Percentiles rank a stretch among this genome's conserved stretches.
Conservation (phyloP, 352 stramenopile species). For the Phytophthora rubi region DNA sequence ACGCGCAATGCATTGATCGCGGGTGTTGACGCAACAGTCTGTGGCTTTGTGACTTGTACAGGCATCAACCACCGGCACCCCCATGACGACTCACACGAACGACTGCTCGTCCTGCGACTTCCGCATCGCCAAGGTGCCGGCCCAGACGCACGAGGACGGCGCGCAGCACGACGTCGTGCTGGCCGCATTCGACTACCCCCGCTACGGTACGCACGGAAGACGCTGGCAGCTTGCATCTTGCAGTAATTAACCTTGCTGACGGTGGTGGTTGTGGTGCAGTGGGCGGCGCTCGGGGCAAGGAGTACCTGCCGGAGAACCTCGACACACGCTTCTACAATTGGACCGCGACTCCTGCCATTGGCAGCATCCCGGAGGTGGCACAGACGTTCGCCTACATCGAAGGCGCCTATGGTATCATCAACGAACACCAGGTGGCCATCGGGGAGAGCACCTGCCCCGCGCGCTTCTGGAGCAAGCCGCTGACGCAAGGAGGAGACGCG, state of each 20-base stretch:
- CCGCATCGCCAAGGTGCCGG: conserved; percentile 79
- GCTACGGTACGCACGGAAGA: conserved; percentile 55
- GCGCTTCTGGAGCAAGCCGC: conserved; percentile 64
- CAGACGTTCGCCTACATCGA: conserved; percentile 84
- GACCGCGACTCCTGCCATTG: conserved; percentile 62
- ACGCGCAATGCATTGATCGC: not conserved
- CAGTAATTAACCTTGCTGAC: not conserved
- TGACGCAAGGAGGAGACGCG: conserved; percentile 78
- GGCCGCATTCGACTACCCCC: conserved; percentile 66
- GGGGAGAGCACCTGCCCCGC: conserved; percentile 83
- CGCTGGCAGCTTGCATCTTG: no score
- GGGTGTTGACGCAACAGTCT: not conserved
- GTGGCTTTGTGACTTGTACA: conserved; percentile 22
- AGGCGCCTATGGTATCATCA: conserved; percentile 84
- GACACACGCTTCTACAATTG: conserved; percentile 78
- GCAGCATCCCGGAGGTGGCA: conserved; percentile 66
- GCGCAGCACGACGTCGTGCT: conserved; percentile 66
- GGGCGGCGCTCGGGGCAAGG: conserved; percentile 59
- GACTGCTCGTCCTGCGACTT: conserved; percentile 88
- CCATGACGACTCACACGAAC: conserved; percentile 87
- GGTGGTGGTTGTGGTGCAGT: conserved; percentile 39
- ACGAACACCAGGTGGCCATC: conserved; percentile 84
- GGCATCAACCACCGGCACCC: conserved; percentile 64
- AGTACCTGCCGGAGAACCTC: conserved; percentile 68
- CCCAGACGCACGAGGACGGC: conserved; percentile 49